Percentiles rank a stretch among this genome's conserved stretches.
These are phyloP conservation scores for Pythium biforme DNA, from an alignment of 352 stramenopile species.

Conservation along the genomic window DNA sequence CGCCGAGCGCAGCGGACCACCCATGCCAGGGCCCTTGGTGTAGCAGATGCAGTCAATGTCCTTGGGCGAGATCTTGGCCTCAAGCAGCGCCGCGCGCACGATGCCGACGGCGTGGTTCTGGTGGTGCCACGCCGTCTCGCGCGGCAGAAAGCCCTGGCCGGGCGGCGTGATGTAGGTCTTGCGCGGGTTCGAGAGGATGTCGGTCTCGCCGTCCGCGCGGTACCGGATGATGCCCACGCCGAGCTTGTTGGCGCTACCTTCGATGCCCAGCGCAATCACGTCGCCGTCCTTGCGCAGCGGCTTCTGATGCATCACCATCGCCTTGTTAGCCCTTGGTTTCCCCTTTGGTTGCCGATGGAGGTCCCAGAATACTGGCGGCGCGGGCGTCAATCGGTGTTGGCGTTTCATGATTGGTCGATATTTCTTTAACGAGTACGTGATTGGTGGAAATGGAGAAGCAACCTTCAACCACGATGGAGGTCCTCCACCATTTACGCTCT, in stretches of 20 bases:
- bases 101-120: slow-evolving; percentile 96
- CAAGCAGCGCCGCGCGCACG: slow-evolving; percentile 91
- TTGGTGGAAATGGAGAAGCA: slow-evolving; percentile 33
- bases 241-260: slow-evolving; percentile 98
- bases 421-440: background rate
- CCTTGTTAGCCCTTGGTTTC: background rate
- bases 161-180: slow-evolving; percentile 99
- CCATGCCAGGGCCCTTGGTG: slow-evolving; percentile 98
- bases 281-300: slow-evolving; percentile 64
- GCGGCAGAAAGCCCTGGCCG: slow-evolving; percentile 97
- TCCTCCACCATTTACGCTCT: too few relatives aligned
- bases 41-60: slow-evolving; percentile 95
- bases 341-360: background rate
- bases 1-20: slow-evolving; percentile 95
- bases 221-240: slow-evolving; percentile 87
- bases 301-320: slow-evolving; percentile 18
- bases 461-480: slow-evolving; percentile 5
- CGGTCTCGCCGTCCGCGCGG: slow-evolving; percentile 66
- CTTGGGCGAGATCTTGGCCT: slow-evolving; percentile 85
- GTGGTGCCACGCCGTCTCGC: slow-evolving; percentile 99
- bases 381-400: slow-evolving; percentile 24
- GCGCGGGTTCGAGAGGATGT: slow-evolving; percentile 97
- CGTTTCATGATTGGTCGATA: slow-evolving; percentile 23
- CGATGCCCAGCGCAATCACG: slow-evolving; percentile 96
- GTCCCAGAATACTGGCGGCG: slow-evolving; percentile 12